These are phyloP conservation scores for Sarocladium kiliense DNA, from an alignment of 2,329 filamentous ascomycete species.

Conservation along the genomic window DNA sequence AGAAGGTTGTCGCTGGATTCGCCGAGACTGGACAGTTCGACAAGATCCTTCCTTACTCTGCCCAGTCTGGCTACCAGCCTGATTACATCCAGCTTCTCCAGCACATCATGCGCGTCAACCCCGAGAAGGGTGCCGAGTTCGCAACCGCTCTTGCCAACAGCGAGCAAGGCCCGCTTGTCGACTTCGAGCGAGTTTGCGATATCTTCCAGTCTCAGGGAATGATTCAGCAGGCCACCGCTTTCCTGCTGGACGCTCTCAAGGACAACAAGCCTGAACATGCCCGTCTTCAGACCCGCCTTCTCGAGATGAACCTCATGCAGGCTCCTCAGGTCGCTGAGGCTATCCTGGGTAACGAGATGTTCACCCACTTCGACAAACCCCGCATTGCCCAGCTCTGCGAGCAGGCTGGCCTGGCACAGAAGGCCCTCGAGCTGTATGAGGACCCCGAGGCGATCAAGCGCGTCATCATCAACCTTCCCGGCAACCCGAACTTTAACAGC, in stretches of 20 bases:
- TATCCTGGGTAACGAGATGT: slow-evolving; percentile 97
- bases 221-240: slow-evolving; percentile 97
- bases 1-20: slow-evolving; percentile 93
- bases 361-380: slow-evolving; percentile 90
- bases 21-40: slow-evolving; percentile 96
- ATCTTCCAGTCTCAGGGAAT: slow-evolving; percentile 98
- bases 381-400: slow-evolving; percentile 90
- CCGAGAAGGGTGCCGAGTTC: slow-evolving; percentile 92
- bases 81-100: slow-evolving; percentile 90
- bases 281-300: slow-evolving; percentile 83
- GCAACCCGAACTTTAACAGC: slow-evolving; percentile 76
- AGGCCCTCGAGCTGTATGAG: slow-evolving; percentile 91
- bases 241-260: slow-evolving; percentile 90
- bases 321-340: slow-evolving; percentile 97
- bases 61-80: slow-evolving; percentile 82
- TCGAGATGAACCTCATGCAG: slow-evolving; percentile 97
- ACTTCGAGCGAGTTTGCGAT: slow-evolving; percentile 91
- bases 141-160: slow-evolving; percentile 88
- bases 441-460: slow-evolving; percentile 88
- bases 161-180: slow-evolving; percentile 79
- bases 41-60: slow-evolving; percentile 88
- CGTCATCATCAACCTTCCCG: slow-evolving; percentile 75
- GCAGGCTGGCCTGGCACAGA: slow-evolving; percentile 79
- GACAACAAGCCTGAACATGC: slow-evolving; percentile 93
- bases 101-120: slow-evolving; percentile 85